Base-by-base conservation (phyloP, 176 grass and related monocot species). In the Rhynchospora pubera region DNA sequence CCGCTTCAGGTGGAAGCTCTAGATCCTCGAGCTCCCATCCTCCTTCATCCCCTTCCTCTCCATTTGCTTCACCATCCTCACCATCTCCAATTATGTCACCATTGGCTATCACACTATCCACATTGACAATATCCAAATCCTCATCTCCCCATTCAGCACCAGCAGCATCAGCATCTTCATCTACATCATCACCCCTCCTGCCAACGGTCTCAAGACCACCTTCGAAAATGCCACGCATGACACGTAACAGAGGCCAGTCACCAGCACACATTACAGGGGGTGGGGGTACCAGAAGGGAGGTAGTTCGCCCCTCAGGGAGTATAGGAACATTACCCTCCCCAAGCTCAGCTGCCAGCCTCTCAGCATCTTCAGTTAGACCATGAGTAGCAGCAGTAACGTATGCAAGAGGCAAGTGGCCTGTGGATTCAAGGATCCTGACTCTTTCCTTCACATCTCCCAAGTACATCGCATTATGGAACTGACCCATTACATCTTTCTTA, bases 11-110 rank as follows among this genome's bases (percentile, higher is more conserved):
- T 2, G 87, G 91, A 42, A 98, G 77, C 80, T 98, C 96, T 44
- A 98, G 82, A 90, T 98, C 96, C 80, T 98, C 96, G 47, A 98
- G 89, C 65, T 98, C 96, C 96, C 94, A 97, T 46, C 91, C 93
- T 77, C 93, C 89, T 69, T 90, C 91, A 0, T 82, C 79, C 26
- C 84, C 89, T 88, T 87, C 88, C 68, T 91, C 96, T 90, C 87
- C 87, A 81, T 91, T 91, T 48, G 74, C 79, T 22, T 91, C 90
- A 24, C 82, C 91, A 11, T 93, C 90, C 62, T 97, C 90, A 13
- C 39, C 78, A 80, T 93, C 78, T 34, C 65, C 90, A 79, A 86
- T 66, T 85, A 88, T 73, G 34, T 88, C 93, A 61, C 87, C 92
- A 90, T 93, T 93, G 48, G 82, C 86, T 18, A 95, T 89, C 60